phyloP scores from a whole-genome alignment of 495 filamentous ascomycete species.

The Aspergillus ellipticus region DNA sequence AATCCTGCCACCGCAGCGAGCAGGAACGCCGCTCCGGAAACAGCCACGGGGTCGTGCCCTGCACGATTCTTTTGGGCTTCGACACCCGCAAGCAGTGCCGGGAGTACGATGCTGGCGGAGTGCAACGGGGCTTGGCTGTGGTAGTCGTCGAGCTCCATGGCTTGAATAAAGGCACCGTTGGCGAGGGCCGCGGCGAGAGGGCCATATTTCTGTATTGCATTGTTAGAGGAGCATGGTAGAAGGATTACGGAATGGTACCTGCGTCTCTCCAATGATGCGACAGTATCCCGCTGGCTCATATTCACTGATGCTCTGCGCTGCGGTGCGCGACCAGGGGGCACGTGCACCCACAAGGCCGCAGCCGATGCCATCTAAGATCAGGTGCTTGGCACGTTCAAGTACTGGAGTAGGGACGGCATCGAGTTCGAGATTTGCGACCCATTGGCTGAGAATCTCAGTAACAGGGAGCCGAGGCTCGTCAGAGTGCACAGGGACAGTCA shows the following conservation, averaged over 20 bases:
- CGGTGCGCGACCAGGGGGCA: slow-evolving; percentile 38
- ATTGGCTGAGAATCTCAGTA: neutral
- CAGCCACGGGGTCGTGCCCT: neutral
- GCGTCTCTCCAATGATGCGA: slow-evolving; percentile 28
- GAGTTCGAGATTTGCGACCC: neutral
- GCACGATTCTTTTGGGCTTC: neutral
- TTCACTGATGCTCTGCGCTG: slow-evolving; percentile 26
- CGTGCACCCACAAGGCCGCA: slow-evolving; percentile 40
- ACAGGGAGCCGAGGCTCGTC: neutral
- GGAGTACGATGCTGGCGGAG: slow-evolving; percentile 31
- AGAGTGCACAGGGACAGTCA: neutral
- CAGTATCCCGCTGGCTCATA: slow-evolving; percentile 32
- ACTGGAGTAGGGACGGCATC: neutral
- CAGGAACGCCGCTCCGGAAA: slow-evolving; percentile 25
- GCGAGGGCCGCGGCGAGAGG: slow-evolving; percentile 37
- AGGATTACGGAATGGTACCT: slow-evolving; percentile 10
- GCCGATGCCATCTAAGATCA: slow-evolving; percentile 43
- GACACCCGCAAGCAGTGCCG: slow-evolving; percentile 37
- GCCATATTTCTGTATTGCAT: slow-evolving; percentile 9
- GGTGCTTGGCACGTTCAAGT: slow-evolving; percentile 24
- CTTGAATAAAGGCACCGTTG: slow-evolving; percentile 42
- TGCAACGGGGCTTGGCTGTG: slow-evolving; percentile 37
- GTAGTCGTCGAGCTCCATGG: slow-evolving; percentile 43
- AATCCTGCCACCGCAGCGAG: slow-evolving; percentile 35
- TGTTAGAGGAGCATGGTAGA: neutral